Evolutionary conservation across 345 rosid species (phyloP), one percentile per base, ranked within the genome.

Genomic region (rapeseed (Brassica napus)): DNA sequence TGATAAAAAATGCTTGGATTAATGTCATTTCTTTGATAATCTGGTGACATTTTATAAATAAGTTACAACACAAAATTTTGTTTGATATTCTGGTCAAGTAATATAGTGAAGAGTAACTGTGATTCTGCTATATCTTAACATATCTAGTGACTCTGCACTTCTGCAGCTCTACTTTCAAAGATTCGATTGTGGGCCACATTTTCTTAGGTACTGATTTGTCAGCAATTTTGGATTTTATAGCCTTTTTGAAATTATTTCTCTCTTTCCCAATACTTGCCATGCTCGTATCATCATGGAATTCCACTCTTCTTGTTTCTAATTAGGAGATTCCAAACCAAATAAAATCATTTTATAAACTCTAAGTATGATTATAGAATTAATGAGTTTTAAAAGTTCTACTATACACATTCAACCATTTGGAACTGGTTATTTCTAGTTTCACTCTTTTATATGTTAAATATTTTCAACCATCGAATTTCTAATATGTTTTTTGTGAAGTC

Each of bases 91-190:
- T 57, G 24, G 68, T 58, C 73, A 76, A 71, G 60, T 39, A 26
- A 37, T 58, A 6, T 75, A 58, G 0, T 26, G 68, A 69, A 10
- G 54, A 61, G 39, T 60, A 34, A 69, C n/a, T 69, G 47, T 61
- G 37, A 69, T 34, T 23, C 67, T 54, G 54, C 34, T 35, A 28
- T 24, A 37, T 78, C 74, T 60, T 73, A 14, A 59, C 65, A 62
- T 23, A 79, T 68, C 78, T 79, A 73, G 49, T 73, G 82, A 61
- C 70, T 54, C 74, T 77, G 64, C 42, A 37, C 42, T 37, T 37
- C 42, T 37, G 47, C 62, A 68, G 8, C 77, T 58, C 73, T 58
- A 28, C 23, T n/a, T 67, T 67, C 78, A 67, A 73, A 79, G 69
- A 79, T 73, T 68, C 78, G 15, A 34, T 2, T 61, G 78, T 61